Evolutionary conservation across 2,329 filamentous ascomycete genomes (phyloP).

Genomic region (Aspergillus floridensis): DNA sequence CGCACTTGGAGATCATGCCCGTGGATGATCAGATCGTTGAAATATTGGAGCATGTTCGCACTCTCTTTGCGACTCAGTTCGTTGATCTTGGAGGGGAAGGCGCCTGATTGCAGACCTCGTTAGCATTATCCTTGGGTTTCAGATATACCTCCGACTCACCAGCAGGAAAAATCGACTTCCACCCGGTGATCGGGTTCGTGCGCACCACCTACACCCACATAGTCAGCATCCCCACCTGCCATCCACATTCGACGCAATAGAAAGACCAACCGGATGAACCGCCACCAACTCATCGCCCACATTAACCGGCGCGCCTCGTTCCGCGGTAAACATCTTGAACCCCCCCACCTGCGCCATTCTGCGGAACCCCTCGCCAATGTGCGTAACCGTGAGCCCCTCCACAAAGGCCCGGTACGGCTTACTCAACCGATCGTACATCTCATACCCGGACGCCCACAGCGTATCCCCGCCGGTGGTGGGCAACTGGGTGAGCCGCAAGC

Average conservation of each 20-base stretch:
- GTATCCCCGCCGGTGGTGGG: conserved; percentile 53
- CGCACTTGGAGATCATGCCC: conserved; percentile 54
- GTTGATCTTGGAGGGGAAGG: conserved; percentile 44
- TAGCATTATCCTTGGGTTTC: neutral
- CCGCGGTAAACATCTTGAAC: conserved; percentile 41
- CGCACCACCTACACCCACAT: conserved; percentile 44
- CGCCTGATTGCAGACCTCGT: conserved; percentile 23
- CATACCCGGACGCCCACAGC: conserved; percentile 14
- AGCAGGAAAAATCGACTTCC: conserved; percentile 56
- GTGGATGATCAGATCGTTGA: conserved; percentile 44
- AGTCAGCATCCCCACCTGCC: neutral
- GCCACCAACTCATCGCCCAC: conserved; percentile 51
- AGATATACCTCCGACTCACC: neutral
- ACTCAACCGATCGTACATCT: conserved; percentile 64
- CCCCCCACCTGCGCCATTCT: conserved; percentile 40
- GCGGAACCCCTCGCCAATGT: conserved; percentile 51
- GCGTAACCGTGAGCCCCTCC: conserved; percentile 57
- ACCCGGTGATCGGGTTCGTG: conserved; percentile 64
- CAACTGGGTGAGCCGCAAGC: conserved; percentile 57
- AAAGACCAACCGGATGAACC: conserved; percentile 44
- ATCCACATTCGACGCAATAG: neutral
- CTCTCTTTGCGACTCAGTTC: conserved; percentile 46
- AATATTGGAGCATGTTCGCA: conserved; percentile 43
- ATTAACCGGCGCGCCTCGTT: conserved; percentile 56
- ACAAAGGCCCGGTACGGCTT: conserved; percentile 57